Percentiles rank a stretch among this genome's conserved stretches.
Conservation (phyloP, 345 rosid species). For the Lepidium africanum region DNA sequence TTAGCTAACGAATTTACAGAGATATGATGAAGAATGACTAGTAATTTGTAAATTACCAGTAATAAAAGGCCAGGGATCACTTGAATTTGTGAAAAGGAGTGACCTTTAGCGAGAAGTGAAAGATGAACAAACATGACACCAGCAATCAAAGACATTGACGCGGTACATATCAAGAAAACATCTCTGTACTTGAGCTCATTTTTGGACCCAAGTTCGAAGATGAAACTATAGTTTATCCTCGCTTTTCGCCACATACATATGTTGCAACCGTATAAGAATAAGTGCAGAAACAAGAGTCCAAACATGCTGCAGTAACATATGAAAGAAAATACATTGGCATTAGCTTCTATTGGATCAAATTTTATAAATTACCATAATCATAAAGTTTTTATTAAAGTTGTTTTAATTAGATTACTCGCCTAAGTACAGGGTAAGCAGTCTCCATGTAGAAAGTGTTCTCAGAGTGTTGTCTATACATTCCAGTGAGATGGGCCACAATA, state of each 20-base stretch:
- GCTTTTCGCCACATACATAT: slow-evolving; percentile 86
- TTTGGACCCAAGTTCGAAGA: slow-evolving; percentile 69
- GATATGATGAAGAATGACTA: not conserved
- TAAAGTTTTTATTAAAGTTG: not conserved
- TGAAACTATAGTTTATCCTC: slow-evolving; percentile 88
- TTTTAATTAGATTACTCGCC: slow-evolving; percentile 45
- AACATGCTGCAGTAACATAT: slow-evolving; percentile 73
- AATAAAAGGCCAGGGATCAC: slow-evolving; percentile 79
- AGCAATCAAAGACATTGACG: slow-evolving; percentile 62
- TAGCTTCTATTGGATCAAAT: slow-evolving; percentile 4
- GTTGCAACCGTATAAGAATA: slow-evolving; percentile 92
- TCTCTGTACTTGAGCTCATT: slow-evolving; percentile 94
- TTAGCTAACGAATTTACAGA: not conserved
- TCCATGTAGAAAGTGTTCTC: slow-evolving; percentile 80
- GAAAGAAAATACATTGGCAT: not conserved
- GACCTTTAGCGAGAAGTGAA: slow-evolving; percentile 60
- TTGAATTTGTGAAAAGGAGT: slow-evolving; percentile 68
- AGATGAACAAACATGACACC: slow-evolving; percentile 87
- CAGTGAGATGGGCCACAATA: slow-evolving; percentile 78
- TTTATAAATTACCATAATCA: not conserved
- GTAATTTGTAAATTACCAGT: slow-evolving; percentile 42
- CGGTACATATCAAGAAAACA: slow-evolving; percentile 72
- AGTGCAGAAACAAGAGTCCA: slow-evolving; percentile 75
- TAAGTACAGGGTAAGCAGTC: slow-evolving; percentile 87
- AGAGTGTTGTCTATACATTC: slow-evolving; percentile 61